These are phyloP conservation scores for Extremus antarcticus DNA, from an alignment of 495 filamentous ascomycete genomes.

Conservation along the genomic window DNA sequence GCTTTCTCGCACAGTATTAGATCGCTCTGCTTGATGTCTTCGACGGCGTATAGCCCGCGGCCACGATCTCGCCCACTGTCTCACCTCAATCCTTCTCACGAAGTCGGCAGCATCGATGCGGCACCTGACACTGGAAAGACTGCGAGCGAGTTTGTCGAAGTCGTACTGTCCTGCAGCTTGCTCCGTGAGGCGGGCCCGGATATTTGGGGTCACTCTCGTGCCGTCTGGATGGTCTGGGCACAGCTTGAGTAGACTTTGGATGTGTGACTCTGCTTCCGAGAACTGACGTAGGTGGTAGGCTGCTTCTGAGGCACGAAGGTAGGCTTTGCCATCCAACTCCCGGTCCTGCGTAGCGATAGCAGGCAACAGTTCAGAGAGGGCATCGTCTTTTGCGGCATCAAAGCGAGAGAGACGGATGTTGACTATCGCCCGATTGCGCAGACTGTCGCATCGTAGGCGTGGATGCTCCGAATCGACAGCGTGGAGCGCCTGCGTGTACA, in stretches of 20 bases:
- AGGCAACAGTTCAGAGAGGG: neutral
- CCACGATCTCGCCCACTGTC: neutral
- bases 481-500: neutral
- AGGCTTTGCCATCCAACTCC: neutral
- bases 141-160: neutral
- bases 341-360: neutral
- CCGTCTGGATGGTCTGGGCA: neutral
- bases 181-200: neutral
- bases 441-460: neutral
- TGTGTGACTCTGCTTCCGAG: neutral
- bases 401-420: neutral
- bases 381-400: neutral
- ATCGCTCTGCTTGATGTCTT: neutral
- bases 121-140: neutral
- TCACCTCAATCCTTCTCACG: neutral
- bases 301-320: neutral
- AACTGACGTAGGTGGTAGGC: neutral
- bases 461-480: neutral
- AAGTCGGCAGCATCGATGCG: neutral
- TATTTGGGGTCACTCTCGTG: neutral
- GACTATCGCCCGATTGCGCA: neutral
- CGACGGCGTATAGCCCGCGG: neutral
- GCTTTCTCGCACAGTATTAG: neutral
- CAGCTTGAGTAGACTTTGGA: neutral
- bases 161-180: neutral